These are phyloP conservation scores for Fusarium lyarnte DNA, from an alignment of 2,329 filamentous ascomycete species.

Conservation along the genomic window DNA sequence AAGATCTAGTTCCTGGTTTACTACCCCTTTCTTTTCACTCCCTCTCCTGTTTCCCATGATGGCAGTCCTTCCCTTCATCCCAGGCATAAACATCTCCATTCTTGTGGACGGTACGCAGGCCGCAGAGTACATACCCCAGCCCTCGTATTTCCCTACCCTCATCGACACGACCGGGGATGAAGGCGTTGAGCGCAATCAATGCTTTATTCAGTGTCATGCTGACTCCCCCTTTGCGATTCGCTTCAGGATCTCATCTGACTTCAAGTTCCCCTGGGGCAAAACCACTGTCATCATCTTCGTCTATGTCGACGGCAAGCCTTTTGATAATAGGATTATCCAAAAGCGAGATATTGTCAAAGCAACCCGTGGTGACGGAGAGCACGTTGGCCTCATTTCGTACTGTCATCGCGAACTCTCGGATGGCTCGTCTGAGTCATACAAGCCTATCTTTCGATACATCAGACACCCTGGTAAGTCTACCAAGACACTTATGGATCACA, in stretches of 20 bases:
- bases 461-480: background rate
- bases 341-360: background rate
- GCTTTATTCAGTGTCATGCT: background rate
- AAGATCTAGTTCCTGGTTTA: fast-evolving
- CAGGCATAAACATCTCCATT: background rate
- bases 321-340: fast-evolving
- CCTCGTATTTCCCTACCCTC: background rate
- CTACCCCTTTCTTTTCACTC: fast-evolving
- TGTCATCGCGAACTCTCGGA: background rate
- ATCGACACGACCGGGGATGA: fast-evolving
- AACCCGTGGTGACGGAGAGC: no score
- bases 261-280: background rate
- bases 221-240: background rate
- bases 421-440: background rate
- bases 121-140: background rate
- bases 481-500: fast-evolving
- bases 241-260: fast-evolving
- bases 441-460: background rate
- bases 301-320: background rate
- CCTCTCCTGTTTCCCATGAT: fast-evolving
- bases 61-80: background rate
- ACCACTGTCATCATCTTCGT: fast-evolving
- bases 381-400: fast-evolving
- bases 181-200: fast-evolving
- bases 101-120: fast-evolving